phyloP scores from a whole-genome alignment of 164 flowering plant genomes.

The Buxus sempervirens region DNA sequence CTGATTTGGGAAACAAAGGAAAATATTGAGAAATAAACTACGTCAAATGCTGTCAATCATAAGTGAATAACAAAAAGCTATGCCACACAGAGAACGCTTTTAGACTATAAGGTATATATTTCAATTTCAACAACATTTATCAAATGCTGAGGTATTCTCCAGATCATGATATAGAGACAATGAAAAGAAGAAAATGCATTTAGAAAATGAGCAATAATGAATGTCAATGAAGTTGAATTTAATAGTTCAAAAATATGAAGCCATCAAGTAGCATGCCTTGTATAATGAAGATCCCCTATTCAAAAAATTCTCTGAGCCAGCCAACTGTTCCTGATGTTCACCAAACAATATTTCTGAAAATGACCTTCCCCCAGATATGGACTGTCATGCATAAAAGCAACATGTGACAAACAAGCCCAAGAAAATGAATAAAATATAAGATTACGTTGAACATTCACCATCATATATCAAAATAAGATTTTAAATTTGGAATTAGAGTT shows the following conservation, averaged over 20 bases:
- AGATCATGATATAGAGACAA: no score
- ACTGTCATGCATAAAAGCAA: conserved; percentile 40
- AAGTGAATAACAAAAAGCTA: neutral
- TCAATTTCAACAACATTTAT: no score
- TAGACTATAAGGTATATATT: no score
- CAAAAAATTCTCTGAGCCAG: conserved; percentile 32
- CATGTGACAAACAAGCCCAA: neutral
- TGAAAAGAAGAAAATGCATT: no score
- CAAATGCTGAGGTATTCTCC: no score
- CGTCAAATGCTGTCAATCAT: neutral
- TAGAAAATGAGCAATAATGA: neutral
- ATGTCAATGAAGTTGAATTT: neutral
- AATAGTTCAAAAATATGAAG: conserved; percentile 1
- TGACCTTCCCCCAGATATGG: conserved; percentile 91
- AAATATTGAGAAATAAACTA: neutral
- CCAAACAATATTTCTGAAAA: conserved; percentile 90
- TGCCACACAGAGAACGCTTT: neutral
- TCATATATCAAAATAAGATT: neutral
- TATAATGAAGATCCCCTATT: conserved; percentile 72
- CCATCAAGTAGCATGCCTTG: conserved; percentile 45
- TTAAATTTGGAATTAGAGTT: neutral
- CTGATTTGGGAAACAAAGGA: conserved; percentile 31
- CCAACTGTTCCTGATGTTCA: conserved; percentile 28
- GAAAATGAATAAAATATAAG: neutral
- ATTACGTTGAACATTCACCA: neutral